Conservation (phyloP, 495 filamentous ascomycete genomes). For the Aspergillus bertholletiae region DNA sequence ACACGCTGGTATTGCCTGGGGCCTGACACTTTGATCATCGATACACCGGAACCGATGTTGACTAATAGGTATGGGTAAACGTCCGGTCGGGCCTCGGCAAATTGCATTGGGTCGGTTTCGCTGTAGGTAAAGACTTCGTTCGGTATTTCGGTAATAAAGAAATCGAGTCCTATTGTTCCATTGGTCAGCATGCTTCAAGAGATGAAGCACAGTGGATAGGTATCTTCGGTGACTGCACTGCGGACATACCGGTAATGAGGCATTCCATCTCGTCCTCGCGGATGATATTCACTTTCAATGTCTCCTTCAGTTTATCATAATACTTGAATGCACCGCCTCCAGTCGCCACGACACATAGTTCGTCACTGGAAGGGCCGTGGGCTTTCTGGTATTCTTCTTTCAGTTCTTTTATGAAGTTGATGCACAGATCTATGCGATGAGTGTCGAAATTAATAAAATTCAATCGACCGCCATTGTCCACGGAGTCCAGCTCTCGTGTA, state of each 20-base stretch:
- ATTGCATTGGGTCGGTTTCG: slow-evolving; percentile 82
- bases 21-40: slow-evolving; percentile 96
- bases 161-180: slow-evolving; percentile 71
- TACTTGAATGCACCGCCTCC: slow-evolving; percentile 94
- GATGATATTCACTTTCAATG: slow-evolving; percentile 78
- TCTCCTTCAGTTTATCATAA: slow-evolving; percentile 82
- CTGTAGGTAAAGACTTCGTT: slow-evolving; percentile 95
- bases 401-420: slow-evolving; percentile 80
- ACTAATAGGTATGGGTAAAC: slow-evolving; percentile 97
- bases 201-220: too few relatives aligned
- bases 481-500: slow-evolving; percentile 75
- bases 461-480: slow-evolving; percentile 80
- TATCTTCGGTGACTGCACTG: not conserved
- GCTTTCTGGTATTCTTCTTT: slow-evolving; percentile 72
- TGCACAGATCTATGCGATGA: slow-evolving; percentile 83
- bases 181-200: not conserved
- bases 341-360: slow-evolving; percentile 87
- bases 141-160: slow-evolving; percentile 97
- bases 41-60: slow-evolving; percentile 98
- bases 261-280: slow-evolving; percentile 99
- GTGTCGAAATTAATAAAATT: slow-evolving; percentile 97
- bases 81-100: slow-evolving; percentile 64
- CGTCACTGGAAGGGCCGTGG: slow-evolving; percentile 61
- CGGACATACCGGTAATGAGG: slow-evolving; percentile 74
- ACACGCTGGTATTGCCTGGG: slow-evolving; percentile 82